phyloP scores from a whole-genome alignment of 192 early-diverging fungal genomes.

The Obelidium mucronatum region DNA sequence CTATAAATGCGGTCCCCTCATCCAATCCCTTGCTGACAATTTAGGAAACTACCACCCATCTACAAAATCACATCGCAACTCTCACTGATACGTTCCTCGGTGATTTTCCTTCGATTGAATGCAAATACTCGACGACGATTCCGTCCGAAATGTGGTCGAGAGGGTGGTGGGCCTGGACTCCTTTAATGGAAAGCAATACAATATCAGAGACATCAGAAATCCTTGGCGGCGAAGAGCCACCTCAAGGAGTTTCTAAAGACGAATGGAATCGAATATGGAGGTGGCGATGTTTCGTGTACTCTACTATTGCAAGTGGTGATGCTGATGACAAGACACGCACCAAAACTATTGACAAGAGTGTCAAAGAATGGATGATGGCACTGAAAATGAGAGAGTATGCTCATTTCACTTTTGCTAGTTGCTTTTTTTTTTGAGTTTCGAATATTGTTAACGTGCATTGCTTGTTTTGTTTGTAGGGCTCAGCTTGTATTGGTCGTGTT shows the following conservation, averaged over 20 bases:
- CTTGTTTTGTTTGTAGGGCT: neutral
- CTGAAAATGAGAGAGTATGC: conserved; percentile 13
- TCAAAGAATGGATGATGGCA: neutral
- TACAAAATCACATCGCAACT: neutral
- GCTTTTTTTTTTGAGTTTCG: neutral
- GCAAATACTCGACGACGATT: neutral
- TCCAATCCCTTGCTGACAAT: neutral
- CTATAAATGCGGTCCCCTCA: neutral
- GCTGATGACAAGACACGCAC: neutral
- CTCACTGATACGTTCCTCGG: neutral
- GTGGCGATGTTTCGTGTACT: neutral
- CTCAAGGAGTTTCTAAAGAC: neutral
- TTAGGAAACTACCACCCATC: neutral
- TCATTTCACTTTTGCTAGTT: neutral
- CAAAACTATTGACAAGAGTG: neutral
- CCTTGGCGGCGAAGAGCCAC: neutral
- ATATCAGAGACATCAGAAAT: neutral
- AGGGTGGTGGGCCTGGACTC: neutral
- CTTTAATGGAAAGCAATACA: no score
- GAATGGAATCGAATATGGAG: neutral
- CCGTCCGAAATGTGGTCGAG: neutral
- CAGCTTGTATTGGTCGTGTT: conserved; percentile 4
- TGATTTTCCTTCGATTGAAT: neutral
- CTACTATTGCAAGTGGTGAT: neutral
- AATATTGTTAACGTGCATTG: neutral